These are phyloP conservation scores for Eutrema salsugineum DNA, from an alignment of 441 rosid species.

Conservation along the genomic window DNA sequence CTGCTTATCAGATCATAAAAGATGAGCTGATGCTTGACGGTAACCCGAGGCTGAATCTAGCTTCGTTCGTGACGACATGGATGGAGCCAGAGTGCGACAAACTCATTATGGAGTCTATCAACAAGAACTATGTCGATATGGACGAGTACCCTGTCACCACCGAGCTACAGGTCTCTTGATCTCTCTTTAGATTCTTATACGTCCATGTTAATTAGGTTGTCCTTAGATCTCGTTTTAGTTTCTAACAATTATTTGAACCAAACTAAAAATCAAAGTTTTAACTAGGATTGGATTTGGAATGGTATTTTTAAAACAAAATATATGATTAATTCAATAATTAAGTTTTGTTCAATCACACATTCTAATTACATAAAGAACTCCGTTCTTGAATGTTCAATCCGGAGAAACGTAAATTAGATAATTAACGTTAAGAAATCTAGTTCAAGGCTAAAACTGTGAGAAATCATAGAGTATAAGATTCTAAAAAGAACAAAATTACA, in stretches of 20 bases:
- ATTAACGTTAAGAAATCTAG: no score
- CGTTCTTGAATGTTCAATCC: no score
- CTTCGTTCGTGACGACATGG: slow-evolving; percentile 95
- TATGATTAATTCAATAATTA: no score
- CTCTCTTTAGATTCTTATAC: neutral
- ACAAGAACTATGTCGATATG: slow-evolving; percentile 95
- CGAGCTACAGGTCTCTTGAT: slow-evolving; percentile 60
- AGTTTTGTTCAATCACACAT: no score
- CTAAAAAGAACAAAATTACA: no score
- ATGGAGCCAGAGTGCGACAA: slow-evolving; percentile 97
- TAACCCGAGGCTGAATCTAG: slow-evolving; percentile 51
- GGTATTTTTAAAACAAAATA: neutral
- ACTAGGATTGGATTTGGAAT: neutral
- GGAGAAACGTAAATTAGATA: no score
- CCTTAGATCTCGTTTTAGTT: slow-evolving; percentile 6
- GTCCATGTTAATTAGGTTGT: neutral
- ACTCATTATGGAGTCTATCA: slow-evolving; percentile 82
- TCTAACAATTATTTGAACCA: neutral
- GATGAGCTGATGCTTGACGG: slow-evolving; percentile 57
- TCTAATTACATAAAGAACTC: no score
- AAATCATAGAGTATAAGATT: no score
- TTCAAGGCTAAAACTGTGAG: no score
- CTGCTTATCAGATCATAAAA: slow-evolving; percentile 50
- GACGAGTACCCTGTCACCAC: slow-evolving; percentile 96
- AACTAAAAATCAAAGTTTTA: neutral